A percentile compares a stretch with the other conserved stretches of the same genome.
Conservation (phyloP, 2,329 filamentous ascomycete species). For the Calonectria pauciramosa region DNA sequence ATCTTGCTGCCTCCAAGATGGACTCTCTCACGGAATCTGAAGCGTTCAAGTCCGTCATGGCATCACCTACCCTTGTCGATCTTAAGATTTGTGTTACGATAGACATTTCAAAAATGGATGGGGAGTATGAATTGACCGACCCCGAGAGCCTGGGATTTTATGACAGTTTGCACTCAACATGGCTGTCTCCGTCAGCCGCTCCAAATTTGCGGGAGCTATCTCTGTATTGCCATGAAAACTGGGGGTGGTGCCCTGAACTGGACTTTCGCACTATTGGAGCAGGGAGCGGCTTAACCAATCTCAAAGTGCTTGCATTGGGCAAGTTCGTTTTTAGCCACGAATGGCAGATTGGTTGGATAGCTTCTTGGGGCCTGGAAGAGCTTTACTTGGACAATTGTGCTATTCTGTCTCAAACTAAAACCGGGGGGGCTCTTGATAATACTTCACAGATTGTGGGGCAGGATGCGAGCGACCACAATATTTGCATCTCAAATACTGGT, state of each 20-base stretch:
- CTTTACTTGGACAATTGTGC: background rate
- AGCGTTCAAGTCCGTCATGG: background rate
- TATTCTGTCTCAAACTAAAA: background rate
- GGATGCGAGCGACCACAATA: background rate
- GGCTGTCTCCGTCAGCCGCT: background rate
- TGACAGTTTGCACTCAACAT: background rate
- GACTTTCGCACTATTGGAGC: background rate
- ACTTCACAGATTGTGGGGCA: background rate
- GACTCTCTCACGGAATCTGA: background rate
- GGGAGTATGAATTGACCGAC: background rate
- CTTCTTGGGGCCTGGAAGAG: background rate
- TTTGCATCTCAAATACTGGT: background rate
- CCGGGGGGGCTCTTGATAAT: background rate
- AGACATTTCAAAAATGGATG: background rate
- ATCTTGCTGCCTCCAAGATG: background rate
- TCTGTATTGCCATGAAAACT: background rate
- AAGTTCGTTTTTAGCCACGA: conserved; percentile 6
- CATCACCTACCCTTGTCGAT: background rate
- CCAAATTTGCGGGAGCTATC: background rate
- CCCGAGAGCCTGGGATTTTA: background rate
- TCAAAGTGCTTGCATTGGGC: background rate
- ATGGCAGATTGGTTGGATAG: conserved; percentile 1
- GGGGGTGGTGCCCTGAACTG: background rate
- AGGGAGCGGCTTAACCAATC: background rate
- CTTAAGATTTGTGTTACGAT: background rate